A percentile compares a stretch with the other conserved stretches of the same genome.
Evolutionary conservation across 495 filamentous ascomycete genomes (phyloP).

Genomic region (Hyaloscypha finlandica): DNA sequence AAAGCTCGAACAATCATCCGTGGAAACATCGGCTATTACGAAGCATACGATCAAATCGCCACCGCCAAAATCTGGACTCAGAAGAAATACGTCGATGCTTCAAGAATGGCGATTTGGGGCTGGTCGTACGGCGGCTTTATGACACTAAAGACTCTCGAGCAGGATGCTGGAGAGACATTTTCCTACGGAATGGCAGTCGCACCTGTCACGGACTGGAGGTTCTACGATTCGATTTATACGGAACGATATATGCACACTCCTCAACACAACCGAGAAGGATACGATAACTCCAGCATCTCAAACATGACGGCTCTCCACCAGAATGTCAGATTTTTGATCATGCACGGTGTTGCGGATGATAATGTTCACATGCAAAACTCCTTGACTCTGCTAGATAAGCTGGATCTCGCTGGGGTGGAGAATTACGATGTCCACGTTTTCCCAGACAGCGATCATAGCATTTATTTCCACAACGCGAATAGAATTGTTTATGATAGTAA

Average conservation of each 20-base stretch:
- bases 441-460: slow-evolving; percentile 94
- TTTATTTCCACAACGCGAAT: slow-evolving; percentile 93
- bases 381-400: slow-evolving; percentile 78
- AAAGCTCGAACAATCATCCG: slow-evolving; percentile 79
- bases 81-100: slow-evolving; percentile 81
- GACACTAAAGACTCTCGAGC: slow-evolving; percentile 93
- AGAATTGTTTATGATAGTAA: slow-evolving; percentile 92
- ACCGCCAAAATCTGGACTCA: slow-evolving; percentile 82
- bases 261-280: slow-evolving; percentile 75
- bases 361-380: slow-evolving; percentile 97
- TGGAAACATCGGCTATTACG: slow-evolving; percentile 80
- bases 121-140: slow-evolving; percentile 98
- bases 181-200: slow-evolving; percentile 97
- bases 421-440: slow-evolving; percentile 98
- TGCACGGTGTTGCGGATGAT: slow-evolving; percentile 94
- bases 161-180: slow-evolving; percentile 87
- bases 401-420: slow-evolving; percentile 81
- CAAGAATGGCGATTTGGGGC: slow-evolving; percentile 91
- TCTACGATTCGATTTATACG: slow-evolving; percentile 94
- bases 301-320: slow-evolving; percentile 68
- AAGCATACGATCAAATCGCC: slow-evolving; percentile 88
- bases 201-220: slow-evolving; percentile 95
- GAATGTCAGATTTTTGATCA: slow-evolving; percentile 85
- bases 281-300: slow-evolving; percentile 70
- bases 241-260: slow-evolving; percentile 96